These are phyloP conservation scores for Solanum chacoense DNA, from an alignment of 305 asterid species.

Conservation along the genomic window DNA sequence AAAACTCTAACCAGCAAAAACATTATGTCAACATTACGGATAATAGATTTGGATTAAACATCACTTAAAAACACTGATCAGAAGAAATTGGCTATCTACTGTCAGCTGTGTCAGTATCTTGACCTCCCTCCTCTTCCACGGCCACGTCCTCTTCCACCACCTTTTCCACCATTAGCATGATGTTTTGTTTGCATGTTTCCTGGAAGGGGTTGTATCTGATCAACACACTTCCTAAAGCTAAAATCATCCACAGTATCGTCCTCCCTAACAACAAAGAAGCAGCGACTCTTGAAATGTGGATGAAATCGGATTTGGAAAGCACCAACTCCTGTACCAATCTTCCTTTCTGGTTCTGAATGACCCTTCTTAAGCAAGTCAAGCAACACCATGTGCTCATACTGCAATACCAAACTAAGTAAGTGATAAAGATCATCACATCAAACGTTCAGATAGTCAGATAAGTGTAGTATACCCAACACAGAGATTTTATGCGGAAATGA, in stretches of 20 bases:
- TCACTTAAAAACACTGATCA: background rate
- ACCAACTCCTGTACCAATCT: conserved; percentile 54
- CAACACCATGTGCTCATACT: conserved; percentile 60
- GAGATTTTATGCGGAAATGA: background rate
- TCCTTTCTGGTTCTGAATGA: conserved; percentile 62
- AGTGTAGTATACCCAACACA: background rate
- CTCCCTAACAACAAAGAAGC: conserved; percentile 75
- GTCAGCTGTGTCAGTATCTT: conserved; percentile 11
- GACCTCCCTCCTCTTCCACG: conserved; percentile 38
- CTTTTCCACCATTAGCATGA: conserved; percentile 38
- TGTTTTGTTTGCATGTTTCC: conserved; percentile 65
- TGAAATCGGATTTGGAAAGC: conserved; percentile 72
- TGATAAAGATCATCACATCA: background rate
- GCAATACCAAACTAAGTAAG: conserved; percentile 3
- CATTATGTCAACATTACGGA: background rate
- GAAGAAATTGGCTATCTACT: background rate
- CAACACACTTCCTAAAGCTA: conserved; percentile 91
- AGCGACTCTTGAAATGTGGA: conserved; percentile 71
- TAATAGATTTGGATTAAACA: background rate
- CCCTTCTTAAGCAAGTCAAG: conserved; percentile 83
- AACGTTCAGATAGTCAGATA: background rate
- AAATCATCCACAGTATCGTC: conserved; percentile 71
- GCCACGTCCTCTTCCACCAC: conserved; percentile 19
- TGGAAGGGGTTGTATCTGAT: conserved; percentile 68
- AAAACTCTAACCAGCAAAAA: background rate